phyloP scores from a whole-genome alignment of 2,329 filamentous ascomycete genomes.

The Sarocladium kiliense region DNA sequence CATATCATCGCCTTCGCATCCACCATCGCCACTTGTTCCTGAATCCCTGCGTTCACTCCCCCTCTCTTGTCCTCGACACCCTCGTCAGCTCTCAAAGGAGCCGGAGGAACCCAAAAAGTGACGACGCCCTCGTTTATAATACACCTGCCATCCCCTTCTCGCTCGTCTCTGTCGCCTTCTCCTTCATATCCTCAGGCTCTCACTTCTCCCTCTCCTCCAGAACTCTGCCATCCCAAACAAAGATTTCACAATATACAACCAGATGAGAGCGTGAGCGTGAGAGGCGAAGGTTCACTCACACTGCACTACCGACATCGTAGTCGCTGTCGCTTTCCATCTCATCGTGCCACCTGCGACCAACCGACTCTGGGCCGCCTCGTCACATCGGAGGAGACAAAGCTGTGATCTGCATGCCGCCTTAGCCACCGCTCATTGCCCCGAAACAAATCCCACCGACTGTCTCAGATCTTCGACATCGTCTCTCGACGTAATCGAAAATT shows the following conservation, averaged over 20 bases:
- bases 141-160: not conserved
- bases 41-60: constrained; percentile 7
- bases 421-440: constrained; percentile 2
- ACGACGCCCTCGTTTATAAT: constrained; percentile 9
- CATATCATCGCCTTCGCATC: constrained; percentile 7
- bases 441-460: not conserved
- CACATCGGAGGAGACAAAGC: not conserved
- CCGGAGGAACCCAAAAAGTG: constrained; percentile 5
- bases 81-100: not conserved
- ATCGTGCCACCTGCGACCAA: too few species aligned
- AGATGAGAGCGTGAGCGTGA: not conserved
- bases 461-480: constrained; percentile 7
- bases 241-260: not conserved
- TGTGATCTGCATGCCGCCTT: not conserved
- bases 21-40: constrained; percentile 3
- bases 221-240: not conserved
- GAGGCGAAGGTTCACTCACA: not conserved
- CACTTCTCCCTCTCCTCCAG: not conserved
- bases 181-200: constrained; percentile 1
- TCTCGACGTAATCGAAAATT: constrained; percentile 4
- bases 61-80: not conserved
- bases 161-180: not conserved
- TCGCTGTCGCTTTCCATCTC: not conserved
- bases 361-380: not conserved
- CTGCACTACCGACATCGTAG: not conserved